Conservation (phyloP, 2,329 filamentous ascomycete genomes). For the Ophiocordyceps sinensis region DNA sequence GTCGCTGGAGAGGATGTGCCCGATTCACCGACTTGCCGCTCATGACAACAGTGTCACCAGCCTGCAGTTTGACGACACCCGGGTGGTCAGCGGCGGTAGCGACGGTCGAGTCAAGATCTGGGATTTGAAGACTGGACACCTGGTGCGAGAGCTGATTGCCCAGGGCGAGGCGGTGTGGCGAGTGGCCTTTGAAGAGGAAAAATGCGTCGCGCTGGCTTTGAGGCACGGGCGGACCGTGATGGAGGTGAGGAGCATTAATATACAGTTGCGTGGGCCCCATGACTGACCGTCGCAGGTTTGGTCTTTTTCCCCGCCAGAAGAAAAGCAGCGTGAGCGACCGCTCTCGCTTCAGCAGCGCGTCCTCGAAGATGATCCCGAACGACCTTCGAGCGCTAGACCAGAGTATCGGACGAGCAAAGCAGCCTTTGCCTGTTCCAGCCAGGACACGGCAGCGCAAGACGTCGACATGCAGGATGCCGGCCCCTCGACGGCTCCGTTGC, state of each 20-base stretch:
- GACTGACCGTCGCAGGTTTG: constrained; percentile 49
- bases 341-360: constrained; percentile 33
- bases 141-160: constrained; percentile 80
- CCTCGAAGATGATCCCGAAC: constrained; percentile 28
- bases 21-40: constrained; percentile 86
- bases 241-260: constrained; percentile 53
- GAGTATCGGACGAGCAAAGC: constrained; percentile 23
- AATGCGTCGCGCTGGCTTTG: constrained; percentile 89
- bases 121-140: constrained; percentile 82
- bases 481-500: constrained; percentile 38
- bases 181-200: constrained; percentile 96
- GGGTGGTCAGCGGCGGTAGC: constrained; percentile 89
- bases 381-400: constrained; percentile 37
- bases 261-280: neutral
- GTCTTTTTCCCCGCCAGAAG: constrained; percentile 83
- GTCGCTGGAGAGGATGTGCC: constrained; percentile 79
- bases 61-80: constrained; percentile 88
- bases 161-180: constrained; percentile 95
- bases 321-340: constrained; percentile 39
- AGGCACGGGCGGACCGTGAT: constrained; percentile 79
- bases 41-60: constrained; percentile 98
- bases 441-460: constrained; percentile 27
- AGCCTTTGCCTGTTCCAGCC: constrained; percentile 14
- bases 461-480: constrained; percentile 43
- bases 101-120: constrained; percentile 98